Evolutionary conservation across 805 yeast species (phyloP).

Genomic region (Kodamaea restingae): DNA sequence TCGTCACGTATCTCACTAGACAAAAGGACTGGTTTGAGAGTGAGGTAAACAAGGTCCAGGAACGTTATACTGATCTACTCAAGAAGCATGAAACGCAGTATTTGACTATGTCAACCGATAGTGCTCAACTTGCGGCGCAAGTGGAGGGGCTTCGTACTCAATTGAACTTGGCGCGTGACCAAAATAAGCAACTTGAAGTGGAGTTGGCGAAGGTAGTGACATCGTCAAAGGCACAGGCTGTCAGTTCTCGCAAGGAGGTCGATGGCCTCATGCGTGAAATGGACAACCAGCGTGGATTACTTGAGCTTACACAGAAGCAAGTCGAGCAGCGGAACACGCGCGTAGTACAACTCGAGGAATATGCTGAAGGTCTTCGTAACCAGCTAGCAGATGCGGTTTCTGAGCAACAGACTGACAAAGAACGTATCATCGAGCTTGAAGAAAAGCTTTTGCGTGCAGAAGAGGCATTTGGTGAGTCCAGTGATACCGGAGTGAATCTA

Average conservation of each 20-base stretch:
- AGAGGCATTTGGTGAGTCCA: constrained; percentile 41
- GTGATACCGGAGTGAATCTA: constrained; percentile 52
- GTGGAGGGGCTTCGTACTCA: constrained; percentile 13
- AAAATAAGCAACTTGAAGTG: constrained; percentile 41
- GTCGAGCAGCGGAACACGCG: constrained; percentile 50
- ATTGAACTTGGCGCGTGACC: constrained; percentile 11
- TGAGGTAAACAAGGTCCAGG: constrained; percentile 34
- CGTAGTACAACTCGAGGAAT: constrained; percentile 49
- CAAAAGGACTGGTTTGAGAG: constrained; percentile 40
- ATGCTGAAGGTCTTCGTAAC: constrained; percentile 38
- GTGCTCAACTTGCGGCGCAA: constrained; percentile 24
- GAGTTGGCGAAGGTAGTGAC: constrained; percentile 14
- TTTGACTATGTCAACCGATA: constrained; percentile 25
- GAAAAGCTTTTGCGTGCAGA: constrained; percentile 39
- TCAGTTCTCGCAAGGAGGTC: constrained; percentile 11
- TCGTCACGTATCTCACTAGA: constrained; percentile 27
- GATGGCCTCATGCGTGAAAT: constrained; percentile 32
- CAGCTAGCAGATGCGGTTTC: constrained; percentile 28
- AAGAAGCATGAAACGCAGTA: constrained; percentile 38
- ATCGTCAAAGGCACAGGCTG: neutral
- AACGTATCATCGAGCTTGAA: constrained; percentile 37
- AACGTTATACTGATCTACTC: constrained; percentile 33
- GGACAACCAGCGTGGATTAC: constrained; percentile 55
- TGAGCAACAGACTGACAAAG: constrained; percentile 17
- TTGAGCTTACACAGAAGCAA: constrained; percentile 51